Base-by-base conservation (phyloP, 2,329 filamentous ascomycete species). In the Aureobasidium sp. region DNA sequence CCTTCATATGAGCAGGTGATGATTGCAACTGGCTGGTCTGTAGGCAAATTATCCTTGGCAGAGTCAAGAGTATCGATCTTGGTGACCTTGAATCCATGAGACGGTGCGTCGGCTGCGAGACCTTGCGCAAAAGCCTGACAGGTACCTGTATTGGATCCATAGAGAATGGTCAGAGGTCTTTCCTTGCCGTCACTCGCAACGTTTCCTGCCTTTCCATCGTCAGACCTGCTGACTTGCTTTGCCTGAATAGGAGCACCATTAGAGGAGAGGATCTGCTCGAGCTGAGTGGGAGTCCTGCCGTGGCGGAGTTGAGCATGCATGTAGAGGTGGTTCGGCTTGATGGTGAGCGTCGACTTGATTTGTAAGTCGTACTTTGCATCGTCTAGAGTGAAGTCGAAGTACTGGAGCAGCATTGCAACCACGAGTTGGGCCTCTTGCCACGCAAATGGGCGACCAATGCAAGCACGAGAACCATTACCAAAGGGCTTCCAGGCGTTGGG, bases 1-100 rank as follows among this genome's bases (percentile, higher is more conserved):
- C 89, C 89, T 68, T 92, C 88, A 67, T 91, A 92, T 1, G 84
- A 87, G 0, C 88, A 82, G 0, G 85, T 86, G 65, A 92, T 80
- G 53, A 91, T 79, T 27, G 90, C 76, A 0, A 88, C 79, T 0
- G 88, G 87, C 7, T 81, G 78, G 29, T 82, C 78, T 55, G 78
- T 83, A 0, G 86, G 82, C 0, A 91, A 70, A 2, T 81, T 79
- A 52, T 84, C 80, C 20, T 82, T 83, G 0, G 84, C 87, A 0
- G 80, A 77, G 68, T 91, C 86, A 42, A 91, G 73, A 1, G 80
- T 78, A 25, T 81, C 78, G 1, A 87, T 74, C 3, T 66, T 67
- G 17, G 76, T 77, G 5, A 83, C 82, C 4, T 71, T 73, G 71
- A 85, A 90, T 0, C 88, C 88, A 66, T 84, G 83, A 3, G 72